These are phyloP conservation scores for Trichoderma gamsii DNA, from an alignment of 495 filamentous ascomycete species.

Conservation along the genomic window DNA sequence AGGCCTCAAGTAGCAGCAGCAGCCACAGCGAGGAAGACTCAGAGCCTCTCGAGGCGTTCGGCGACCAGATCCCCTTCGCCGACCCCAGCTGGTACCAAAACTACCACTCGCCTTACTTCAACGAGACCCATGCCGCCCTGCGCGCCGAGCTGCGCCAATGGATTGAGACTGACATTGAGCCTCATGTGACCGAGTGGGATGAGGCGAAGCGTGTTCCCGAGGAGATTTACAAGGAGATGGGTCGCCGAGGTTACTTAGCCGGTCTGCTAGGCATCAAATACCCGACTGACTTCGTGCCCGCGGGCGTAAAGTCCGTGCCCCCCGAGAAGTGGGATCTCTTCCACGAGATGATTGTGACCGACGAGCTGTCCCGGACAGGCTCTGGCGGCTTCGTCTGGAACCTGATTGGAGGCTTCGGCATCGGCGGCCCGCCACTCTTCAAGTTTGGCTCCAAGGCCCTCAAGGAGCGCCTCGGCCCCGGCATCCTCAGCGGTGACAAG, in stretches of 20 bases:
- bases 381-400: slow-evolving; percentile 99
- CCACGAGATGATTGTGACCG: slow-evolving; percentile 91
- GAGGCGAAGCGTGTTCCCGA: slow-evolving; percentile 83
- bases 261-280: slow-evolving; percentile 81
- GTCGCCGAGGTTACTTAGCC: slow-evolving; percentile 83
- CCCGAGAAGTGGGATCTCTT: slow-evolving; percentile 95
- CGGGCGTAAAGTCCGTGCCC: slow-evolving; percentile 67
- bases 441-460: slow-evolving; percentile 87
- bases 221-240: slow-evolving; percentile 91
- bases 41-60: slow-evolving; percentile 76
- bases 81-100: slow-evolving; percentile 96
- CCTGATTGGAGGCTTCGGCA: slow-evolving; percentile 88
- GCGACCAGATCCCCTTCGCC: slow-evolving; percentile 80
- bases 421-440: slow-evolving; percentile 84
- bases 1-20: slow-evolving; percentile 45
- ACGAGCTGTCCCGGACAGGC: slow-evolving; percentile 82
- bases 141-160: slow-evolving; percentile 86
- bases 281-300: slow-evolving; percentile 62
- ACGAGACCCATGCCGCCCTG: slow-evolving; percentile 83
- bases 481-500: slow-evolving; percentile 86
- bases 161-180: slow-evolving; percentile 86
- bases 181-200: slow-evolving; percentile 92
- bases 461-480: slow-evolving; percentile 70
- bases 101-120: slow-evolving; percentile 93
- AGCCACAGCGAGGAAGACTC: slow-evolving; percentile 46